Percentiles rank a stretch among this genome's conserved stretches.
phyloP scores from a whole-genome alignment of 2,329 filamentous ascomycete genomes.

The Exophiala oligosperma region DNA sequence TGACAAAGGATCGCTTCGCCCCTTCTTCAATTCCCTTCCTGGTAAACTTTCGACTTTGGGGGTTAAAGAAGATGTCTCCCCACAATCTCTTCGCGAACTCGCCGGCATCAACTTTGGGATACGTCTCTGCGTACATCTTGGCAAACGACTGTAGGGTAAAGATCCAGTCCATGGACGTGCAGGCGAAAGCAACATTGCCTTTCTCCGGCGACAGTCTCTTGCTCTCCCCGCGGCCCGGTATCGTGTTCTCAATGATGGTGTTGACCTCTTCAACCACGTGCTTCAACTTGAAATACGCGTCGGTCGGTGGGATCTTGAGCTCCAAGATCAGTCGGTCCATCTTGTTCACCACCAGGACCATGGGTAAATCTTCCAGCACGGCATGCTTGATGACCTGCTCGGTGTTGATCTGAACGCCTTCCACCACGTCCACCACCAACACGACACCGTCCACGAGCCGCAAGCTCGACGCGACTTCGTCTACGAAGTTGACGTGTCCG shows the following conservation, averaged over 20 bases:
- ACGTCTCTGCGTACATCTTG: slow-evolving; percentile 91
- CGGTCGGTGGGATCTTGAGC: slow-evolving; percentile 86
- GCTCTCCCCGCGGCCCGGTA: slow-evolving; percentile 76
- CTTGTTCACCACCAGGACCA: slow-evolving; percentile 94
- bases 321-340: slow-evolving; percentile 94
- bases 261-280: slow-evolving; percentile 99
- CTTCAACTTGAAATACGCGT: slow-evolving; percentile 98
- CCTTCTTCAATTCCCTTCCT: slow-evolving; percentile 79
- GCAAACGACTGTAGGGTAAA: slow-evolving; percentile 94
- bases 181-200: slow-evolving; percentile 97
- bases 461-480: slow-evolving; percentile 87
- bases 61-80: slow-evolving; percentile 97
- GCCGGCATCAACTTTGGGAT: slow-evolving; percentile 74
- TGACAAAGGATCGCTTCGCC: slow-evolving; percentile 83
- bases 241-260: slow-evolving; percentile 83
- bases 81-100: slow-evolving; percentile 86
- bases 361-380: slow-evolving; percentile 81
- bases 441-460: slow-evolving; percentile 89
- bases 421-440: slow-evolving; percentile 91
- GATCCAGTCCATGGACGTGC: slow-evolving; percentile 91
- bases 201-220: slow-evolving; percentile 89
- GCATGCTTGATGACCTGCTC: slow-evolving; percentile 97
- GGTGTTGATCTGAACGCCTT: slow-evolving; percentile 98
- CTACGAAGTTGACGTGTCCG: slow-evolving; percentile 96
- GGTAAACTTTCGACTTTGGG: slow-evolving; percentile 84